Base-by-base conservation (phyloP, 108 stramenopile species). In the Cyclotella baltica region DNA sequence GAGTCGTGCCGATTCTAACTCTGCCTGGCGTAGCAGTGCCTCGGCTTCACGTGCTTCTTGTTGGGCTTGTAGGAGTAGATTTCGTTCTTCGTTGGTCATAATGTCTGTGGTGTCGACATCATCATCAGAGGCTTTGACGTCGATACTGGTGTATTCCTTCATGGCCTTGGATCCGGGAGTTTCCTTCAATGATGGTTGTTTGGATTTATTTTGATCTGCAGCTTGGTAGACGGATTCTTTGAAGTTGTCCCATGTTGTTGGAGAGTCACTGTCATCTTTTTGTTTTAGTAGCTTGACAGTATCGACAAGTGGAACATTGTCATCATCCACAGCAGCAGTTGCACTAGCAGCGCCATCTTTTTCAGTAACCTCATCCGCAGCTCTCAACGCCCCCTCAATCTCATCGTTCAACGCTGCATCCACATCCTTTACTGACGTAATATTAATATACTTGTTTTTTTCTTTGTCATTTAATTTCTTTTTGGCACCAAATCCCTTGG, bases 121-220 rank as follows among this genome's bases (percentile, higher is more conserved):
- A 47, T 15, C 43, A 27, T 27, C 25, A 35, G 48, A 37, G 20
- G 47, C 3, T 31, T 40, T 28, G 19, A 71, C 64, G 28, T 78
- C 77, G 55, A 71, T 78, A 62, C 48, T 69, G 22, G 40, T 62
- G 37, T 40, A 77, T 61, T 70, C 33, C 64, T 36, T 50, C 76
- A 70, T 70, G 47, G 20, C 46, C 61, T 66, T 79, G 10, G 64
- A 62, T 23, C 51, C 70, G 22, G 62, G 61, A 30, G 70, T 71
- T 62, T 73, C 72, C 1, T 59, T 46, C 46, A 37, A 70, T 0
- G 22, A 30, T 30, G 69, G 37, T 20, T n/a, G n/a, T n/a, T n/a
- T n/a, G 67, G 48, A 67, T 30, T 51, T 4, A 70, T 25, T 38
- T 55, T 70, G 4, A 23, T 64, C 43, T 0, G 43, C 63, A 27